Evolutionary conservation across 2,329 filamentous ascomycete species (phyloP).

Genomic region (Rosellinia necatrix): DNA sequence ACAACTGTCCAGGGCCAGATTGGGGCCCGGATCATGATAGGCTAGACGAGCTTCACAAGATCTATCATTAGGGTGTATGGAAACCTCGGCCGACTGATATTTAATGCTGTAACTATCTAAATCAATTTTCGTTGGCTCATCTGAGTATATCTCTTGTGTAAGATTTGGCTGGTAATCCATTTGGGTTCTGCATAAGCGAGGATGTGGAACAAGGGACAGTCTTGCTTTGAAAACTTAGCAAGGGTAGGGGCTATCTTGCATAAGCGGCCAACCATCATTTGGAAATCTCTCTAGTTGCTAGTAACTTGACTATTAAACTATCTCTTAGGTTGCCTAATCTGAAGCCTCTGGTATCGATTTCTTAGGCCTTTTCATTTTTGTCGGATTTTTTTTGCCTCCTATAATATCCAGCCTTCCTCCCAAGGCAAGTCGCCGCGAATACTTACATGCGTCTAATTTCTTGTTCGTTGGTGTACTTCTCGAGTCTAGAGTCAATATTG

Average conservation of each 20-base stretch:
- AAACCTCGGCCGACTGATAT: slow-evolving; percentile 16
- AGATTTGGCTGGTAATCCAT: slow-evolving; percentile 9
- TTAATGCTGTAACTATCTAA: slow-evolving; percentile 11
- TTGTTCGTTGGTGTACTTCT: slow-evolving; percentile 84
- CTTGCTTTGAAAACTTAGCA: slow-evolving; percentile 11
- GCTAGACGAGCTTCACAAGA: slow-evolving; percentile 1
- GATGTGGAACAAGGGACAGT: slow-evolving; percentile 8
- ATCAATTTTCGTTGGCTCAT: slow-evolving; percentile 15
- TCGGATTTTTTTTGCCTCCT: background rate
- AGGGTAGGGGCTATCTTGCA: slow-evolving; percentile 23
- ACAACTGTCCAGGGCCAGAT: background rate
- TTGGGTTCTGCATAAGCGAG: slow-evolving; percentile 14
- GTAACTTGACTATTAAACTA: slow-evolving; percentile 11
- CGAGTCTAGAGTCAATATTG: slow-evolving; percentile 77
- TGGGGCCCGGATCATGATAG: slow-evolving; percentile 9
- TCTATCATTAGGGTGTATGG: slow-evolving; percentile 7
- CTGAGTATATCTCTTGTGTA: slow-evolving; percentile 17
- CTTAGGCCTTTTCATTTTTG: background rate
- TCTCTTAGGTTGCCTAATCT: slow-evolving; percentile 9
- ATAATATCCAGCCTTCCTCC: background rate
- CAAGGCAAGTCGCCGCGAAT: background rate
- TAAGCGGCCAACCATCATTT: slow-evolving; percentile 21
- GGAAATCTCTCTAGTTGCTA: slow-evolving; percentile 15
- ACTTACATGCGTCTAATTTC: slow-evolving; percentile 81
- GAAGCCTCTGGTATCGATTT: slow-evolving; percentile 5